Conservation (phyloP, 179 eudicot species). For the Corrigiola litoralis region DNA sequence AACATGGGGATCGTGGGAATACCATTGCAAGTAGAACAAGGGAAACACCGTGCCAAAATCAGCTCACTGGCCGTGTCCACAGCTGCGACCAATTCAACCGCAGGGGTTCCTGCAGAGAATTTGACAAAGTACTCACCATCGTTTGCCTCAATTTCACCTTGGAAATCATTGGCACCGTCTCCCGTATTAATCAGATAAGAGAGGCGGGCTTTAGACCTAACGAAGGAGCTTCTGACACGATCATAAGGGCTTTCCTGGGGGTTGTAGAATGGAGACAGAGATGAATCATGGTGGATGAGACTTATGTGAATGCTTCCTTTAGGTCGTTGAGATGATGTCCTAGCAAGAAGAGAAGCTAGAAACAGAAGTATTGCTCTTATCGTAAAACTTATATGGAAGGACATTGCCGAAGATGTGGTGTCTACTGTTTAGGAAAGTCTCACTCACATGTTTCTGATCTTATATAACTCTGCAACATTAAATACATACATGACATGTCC, state of each 20-base stretch:
- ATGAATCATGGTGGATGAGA: constrained; percentile 21
- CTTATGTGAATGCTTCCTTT: constrained; percentile 6
- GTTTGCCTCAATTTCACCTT: background rate
- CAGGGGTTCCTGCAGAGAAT: constrained; percentile 19
- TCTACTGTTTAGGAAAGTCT: background rate
- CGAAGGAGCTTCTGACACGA: constrained; percentile 5
- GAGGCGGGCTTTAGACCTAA: constrained; percentile 16
- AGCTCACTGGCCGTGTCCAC: constrained; percentile 21
- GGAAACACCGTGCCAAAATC: constrained; percentile 5
- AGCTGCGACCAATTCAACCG: constrained; percentile 2
- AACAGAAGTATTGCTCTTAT: constrained; percentile 7
- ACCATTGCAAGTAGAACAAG: background rate
- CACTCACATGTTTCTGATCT: background rate
- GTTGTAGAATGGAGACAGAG: constrained; percentile 14
- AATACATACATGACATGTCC: constrained; percentile 11
- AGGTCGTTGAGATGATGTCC: background rate
- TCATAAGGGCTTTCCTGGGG: constrained; percentile 5
- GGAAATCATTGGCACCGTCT: background rate
- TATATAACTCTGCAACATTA: background rate
- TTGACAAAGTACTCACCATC: constrained; percentile 25
- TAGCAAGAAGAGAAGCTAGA: background rate
- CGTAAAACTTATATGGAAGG: background rate
- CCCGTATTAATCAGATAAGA: constrained; percentile 1
- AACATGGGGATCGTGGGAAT: constrained; percentile 1
- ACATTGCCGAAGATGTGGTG: constrained; percentile 12